phyloP scores from a whole-genome alignment of 139 green algal genomes.

The Pseudopediastrum boryanum region DNA sequence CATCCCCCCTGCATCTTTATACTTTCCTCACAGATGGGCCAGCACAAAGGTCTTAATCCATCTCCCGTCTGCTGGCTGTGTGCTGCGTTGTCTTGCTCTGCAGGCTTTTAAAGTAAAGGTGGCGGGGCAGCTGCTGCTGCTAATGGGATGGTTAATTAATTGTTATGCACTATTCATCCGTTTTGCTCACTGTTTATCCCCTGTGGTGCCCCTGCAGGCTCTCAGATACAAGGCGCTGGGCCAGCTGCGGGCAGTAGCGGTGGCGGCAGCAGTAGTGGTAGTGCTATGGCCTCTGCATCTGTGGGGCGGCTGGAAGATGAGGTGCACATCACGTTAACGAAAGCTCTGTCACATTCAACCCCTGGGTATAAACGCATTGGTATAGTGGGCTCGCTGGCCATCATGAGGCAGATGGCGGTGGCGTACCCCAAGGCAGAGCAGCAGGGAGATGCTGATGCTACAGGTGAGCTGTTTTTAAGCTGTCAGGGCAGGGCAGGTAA shows the following conservation, averaged over 20 bases:
- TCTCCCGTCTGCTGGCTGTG: too few species aligned
- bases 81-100: too few species aligned
- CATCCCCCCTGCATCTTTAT: too few species aligned
- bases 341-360: slow-evolving; percentile 34
- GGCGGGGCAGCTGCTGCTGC: too few species aligned
- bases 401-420: slow-evolving; percentile 27
- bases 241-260: not conserved
- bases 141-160: too few species aligned
- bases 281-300: slow-evolving; percentile 2
- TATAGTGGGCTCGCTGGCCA: slow-evolving; percentile 37
- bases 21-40: too few species aligned
- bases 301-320: slow-evolving; percentile 45
- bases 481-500: too few species aligned
- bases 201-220: too few species aligned
- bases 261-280: not conserved
- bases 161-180: too few species aligned
- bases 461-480: slow-evolving; percentile 11
- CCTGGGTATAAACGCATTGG: slow-evolving; percentile 51
- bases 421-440: not conserved
- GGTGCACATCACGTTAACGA: slow-evolving; percentile 45
- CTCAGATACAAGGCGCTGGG: not conserved
- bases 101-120: too few species aligned
- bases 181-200: too few species aligned
- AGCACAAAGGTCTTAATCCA: too few species aligned
- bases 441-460: not conserved